Evolutionary conservation across 169 alveolate genomes (phyloP).

Genomic region (Sarcocystis neurona): DNA sequence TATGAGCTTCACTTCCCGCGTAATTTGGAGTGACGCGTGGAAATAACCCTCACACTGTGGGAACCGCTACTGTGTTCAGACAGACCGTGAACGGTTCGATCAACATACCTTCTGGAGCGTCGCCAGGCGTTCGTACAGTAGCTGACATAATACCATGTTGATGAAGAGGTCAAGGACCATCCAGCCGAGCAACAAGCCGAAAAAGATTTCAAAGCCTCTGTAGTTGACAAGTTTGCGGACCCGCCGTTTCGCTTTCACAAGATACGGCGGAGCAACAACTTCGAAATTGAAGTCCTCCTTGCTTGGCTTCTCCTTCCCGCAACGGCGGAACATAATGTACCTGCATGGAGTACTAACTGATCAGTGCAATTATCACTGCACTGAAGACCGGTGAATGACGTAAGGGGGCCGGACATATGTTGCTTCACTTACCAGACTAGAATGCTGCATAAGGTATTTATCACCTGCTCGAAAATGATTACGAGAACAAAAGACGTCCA

Average conservation of each 20-base stretch:
- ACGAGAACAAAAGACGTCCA: constrained; percentile 21
- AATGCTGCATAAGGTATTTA: neutral
- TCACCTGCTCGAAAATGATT: neutral
- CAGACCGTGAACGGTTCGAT: no score
- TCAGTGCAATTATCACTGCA: no score
- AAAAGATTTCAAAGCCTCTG: constrained; percentile 23
- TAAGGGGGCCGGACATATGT: no score
- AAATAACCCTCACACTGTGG: no score
- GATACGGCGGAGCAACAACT: neutral
- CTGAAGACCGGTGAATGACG: no score
- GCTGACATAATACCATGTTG: constrained; percentile 7
- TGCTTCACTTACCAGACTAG: constrained; percentile 6
- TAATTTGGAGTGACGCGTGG: no score
- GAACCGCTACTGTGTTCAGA: no score
- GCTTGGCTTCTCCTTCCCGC: neutral
- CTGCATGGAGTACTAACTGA: neutral
- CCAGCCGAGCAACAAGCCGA: constrained; percentile 17
- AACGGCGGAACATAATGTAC: constrained; percentile 20
- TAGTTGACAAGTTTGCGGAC: constrained; percentile 26
- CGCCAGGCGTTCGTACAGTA: neutral
- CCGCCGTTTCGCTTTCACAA: neutral
- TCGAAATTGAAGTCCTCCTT: neutral
- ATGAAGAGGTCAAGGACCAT: constrained; percentile 8
- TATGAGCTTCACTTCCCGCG: no score
- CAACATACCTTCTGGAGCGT: neutral